Conservation (phyloP, 2,329 filamentous ascomycete genomes). For the Septoria linicola region DNA sequence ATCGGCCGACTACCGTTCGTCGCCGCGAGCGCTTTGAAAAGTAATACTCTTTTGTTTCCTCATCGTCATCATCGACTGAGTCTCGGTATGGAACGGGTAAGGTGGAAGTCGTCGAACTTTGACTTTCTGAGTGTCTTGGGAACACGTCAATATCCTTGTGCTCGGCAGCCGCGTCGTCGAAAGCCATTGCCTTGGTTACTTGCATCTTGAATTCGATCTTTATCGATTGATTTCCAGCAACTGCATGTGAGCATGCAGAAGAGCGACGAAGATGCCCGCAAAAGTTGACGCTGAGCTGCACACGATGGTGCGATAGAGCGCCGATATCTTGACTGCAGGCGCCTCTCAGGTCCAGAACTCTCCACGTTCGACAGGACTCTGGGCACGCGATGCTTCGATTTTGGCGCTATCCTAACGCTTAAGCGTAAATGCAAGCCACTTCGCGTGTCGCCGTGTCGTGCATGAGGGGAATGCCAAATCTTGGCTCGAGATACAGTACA, state of each 20-base stretch:
- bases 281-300: too few relatives aligned
- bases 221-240: too few relatives aligned
- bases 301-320: too few relatives aligned
- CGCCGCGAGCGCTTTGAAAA: constrained; percentile 2
- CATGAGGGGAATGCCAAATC: background rate
- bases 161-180: background rate
- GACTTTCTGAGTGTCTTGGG: constrained; percentile 5
- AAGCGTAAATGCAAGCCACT: background rate
- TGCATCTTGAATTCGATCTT: background rate
- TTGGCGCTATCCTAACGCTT: background rate
- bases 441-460: background rate
- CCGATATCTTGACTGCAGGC: too few relatives aligned
- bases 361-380: background rate
- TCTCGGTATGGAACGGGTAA: constrained; percentile 15
- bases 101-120: constrained; percentile 12
- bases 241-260: too few relatives aligned
- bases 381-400: background rate
- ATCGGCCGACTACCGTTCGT: constrained; percentile 6
- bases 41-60: constrained; percentile 8
- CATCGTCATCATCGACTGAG: constrained; percentile 18
- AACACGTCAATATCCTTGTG: background rate
- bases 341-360: background rate
- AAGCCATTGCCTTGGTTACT: background rate
- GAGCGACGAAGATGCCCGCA: too few relatives aligned
- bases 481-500: background rate